Evolutionary conservation across 768 basidiomycete genomes (phyloP).

Genomic region (Kockovaella imperatae): DNA sequence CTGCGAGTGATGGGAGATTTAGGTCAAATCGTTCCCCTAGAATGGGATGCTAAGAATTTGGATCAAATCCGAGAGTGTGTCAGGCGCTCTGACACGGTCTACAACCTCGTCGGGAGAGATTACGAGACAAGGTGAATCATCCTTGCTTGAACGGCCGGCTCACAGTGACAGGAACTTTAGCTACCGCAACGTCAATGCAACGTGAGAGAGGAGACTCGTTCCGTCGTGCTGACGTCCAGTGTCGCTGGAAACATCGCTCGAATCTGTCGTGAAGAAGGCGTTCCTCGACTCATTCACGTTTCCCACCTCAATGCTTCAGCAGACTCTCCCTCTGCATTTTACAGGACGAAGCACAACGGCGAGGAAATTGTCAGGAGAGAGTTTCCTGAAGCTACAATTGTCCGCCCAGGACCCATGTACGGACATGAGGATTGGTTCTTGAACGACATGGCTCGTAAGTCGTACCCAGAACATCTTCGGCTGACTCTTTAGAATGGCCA

Average conservation of each 20-base stretch:
- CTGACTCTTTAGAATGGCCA: conserved; percentile 61
- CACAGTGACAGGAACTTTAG: conserved; percentile 67
- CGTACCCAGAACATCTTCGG: not conserved
- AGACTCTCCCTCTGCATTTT: conserved; percentile 71
- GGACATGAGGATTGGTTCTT: conserved; percentile 93
- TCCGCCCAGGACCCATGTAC: conserved; percentile 75
- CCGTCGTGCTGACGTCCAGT: conserved; percentile 1
- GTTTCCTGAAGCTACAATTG: conserved; percentile 79
- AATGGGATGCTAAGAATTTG: conserved; percentile 90
- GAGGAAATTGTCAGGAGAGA: conserved; percentile 75
- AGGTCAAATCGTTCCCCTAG: conserved; percentile 92
- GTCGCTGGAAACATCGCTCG: conserved; percentile 81
- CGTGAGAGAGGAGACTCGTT: conserved; percentile 15
- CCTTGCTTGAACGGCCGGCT: not conserved
- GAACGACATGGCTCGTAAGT: conserved; percentile 82
- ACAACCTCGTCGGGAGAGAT: conserved; percentile 89
- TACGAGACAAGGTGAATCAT: conserved; percentile 78
- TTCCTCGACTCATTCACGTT: conserved; percentile 81
- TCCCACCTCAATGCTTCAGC: conserved; percentile 87
- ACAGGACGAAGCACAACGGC: conserved; percentile 80
- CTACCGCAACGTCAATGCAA: conserved; percentile 69
- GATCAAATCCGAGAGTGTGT: conserved; percentile 87
- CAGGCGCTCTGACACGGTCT: conserved; percentile 89
- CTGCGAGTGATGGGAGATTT: conserved; percentile 92
- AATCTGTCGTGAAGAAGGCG: conserved; percentile 66